Evolutionary conservation across 495 filamentous ascomycete genomes (phyloP), one percentile per base, ranked within the genome.

Genomic region (Talaromyces liani): DNA sequence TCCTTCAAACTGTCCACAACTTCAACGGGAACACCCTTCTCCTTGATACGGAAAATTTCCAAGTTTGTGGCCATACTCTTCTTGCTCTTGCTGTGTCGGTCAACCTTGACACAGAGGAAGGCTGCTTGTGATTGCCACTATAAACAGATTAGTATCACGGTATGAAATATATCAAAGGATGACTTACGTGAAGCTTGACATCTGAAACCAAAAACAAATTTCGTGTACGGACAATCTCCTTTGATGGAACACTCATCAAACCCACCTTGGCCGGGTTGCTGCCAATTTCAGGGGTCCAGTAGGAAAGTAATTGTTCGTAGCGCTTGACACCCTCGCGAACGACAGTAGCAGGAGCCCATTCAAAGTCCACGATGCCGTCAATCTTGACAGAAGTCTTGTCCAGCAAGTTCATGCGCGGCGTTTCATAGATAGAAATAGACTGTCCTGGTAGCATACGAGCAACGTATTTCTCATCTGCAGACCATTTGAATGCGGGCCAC

Each of bases 401-500:
- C 56, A 98, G 80, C 49, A 96, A 80, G 70, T 87, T 88, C 94
- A 98, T 98, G 64, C 85, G 85, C 16, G 94, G 94, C 6, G 93
- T 79, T 73, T 98, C 94, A 76, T 97, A 98, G 68, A 98, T 87
- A 45, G 92, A 95, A 71, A 98, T 91, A 29, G 91, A 90, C 65
- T 92, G 85, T 64, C 88, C 89, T 62, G 91, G 93, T 61, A 87
- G 90, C 79, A 98, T 87, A 53, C 94, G 85, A 3, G 94, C 94
- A 54, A 97, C 92, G 74, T 97, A 98, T 73, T 93, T 93, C 80
- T 96, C 91, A 70, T 98, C 94, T 4, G 94, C 79, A 54, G 93
- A 97, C 94, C 94, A 98, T 77, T 98, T 98, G 84, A 98, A 98
- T 12, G 93, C 92, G 25, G 94, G 94, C 94, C 94, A 98, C 67